These are phyloP conservation scores for Sordaria brevicollis DNA, from an alignment of 495 filamentous ascomycete genomes.

Conservation along the genomic window DNA sequence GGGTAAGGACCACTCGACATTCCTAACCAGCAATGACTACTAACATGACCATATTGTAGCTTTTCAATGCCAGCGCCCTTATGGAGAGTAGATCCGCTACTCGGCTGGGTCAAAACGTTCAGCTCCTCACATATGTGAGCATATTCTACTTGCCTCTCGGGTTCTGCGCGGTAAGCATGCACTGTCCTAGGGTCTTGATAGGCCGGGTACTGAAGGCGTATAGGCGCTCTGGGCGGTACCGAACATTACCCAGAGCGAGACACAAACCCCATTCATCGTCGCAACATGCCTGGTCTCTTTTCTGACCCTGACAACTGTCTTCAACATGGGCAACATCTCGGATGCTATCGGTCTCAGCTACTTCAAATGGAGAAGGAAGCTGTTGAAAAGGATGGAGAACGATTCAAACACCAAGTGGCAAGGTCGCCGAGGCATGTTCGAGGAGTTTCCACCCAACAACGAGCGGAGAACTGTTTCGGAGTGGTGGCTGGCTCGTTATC, in stretches of 20 bases:
- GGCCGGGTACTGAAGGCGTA: background rate
- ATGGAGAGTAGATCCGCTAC: constrained; percentile 27
- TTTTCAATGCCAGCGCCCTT: constrained; percentile 15
- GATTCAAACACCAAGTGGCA: background rate
- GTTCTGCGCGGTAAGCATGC: constrained; percentile 14
- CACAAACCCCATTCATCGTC: background rate
- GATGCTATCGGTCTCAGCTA: fast-evolving
- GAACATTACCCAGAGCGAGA: background rate
- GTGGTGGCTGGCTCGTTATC: background rate
- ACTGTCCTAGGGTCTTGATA: background rate
- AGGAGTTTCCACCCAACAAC: background rate
- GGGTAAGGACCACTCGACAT: background rate
- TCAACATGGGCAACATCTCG: background rate
- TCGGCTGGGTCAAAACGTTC: constrained; percentile 24
- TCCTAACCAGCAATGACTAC: too few species aligned
- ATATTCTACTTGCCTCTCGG: constrained; percentile 26
- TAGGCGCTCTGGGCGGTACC: background rate
- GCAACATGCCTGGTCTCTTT: background rate
- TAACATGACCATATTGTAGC: background rate
- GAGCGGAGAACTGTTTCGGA: background rate
- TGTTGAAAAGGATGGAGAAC: background rate
- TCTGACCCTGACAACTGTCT: background rate
- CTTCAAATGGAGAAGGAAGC: background rate
- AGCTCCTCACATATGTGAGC: constrained; percentile 26
- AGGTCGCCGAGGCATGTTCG: background rate